Evolutionary conservation across 2,329 filamentous ascomycete species (phyloP).

Genomic region (Beauveria varroae): DNA sequence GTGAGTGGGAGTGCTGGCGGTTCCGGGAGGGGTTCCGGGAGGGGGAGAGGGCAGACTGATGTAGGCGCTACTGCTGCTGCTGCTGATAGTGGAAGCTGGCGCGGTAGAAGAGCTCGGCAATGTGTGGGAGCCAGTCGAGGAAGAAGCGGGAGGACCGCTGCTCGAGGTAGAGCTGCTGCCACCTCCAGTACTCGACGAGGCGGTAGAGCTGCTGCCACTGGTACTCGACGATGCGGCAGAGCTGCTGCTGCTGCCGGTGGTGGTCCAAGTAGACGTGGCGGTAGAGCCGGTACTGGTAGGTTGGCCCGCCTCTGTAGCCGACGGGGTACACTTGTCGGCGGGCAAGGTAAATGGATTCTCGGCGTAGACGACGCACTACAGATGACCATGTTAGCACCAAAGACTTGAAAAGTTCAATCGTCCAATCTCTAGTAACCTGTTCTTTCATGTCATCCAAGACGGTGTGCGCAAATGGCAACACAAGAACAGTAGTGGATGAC

Average conservation of each 20-base stretch:
- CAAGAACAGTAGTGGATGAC: no score
- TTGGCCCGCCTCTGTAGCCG: conserved; percentile 14
- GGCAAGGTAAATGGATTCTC: conserved; percentile 30
- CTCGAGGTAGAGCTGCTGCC: conserved; percentile 20
- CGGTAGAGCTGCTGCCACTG: background rate
- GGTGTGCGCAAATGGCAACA: background rate
- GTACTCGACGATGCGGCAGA: conserved; percentile 10
- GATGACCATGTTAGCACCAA: background rate
- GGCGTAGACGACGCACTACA: conserved; percentile 37
- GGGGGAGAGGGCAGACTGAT: background rate
- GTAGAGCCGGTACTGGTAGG: conserved; percentile 8
- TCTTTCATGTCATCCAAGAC: background rate
- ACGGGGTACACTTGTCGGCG: conserved; percentile 26
- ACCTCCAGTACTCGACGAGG: conserved; percentile 5
- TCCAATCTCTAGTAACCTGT: no score
- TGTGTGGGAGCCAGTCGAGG: background rate
- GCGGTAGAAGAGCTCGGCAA: background rate
- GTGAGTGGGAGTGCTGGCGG: background rate
- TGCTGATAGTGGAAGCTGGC: background rate
- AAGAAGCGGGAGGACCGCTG: background rate
- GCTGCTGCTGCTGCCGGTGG: background rate
- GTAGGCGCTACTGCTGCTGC: background rate
- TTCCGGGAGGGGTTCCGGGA: background rate
- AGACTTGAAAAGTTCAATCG: no score
- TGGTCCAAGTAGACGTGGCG: conserved; percentile 12